Base-by-base conservation (phyloP, 108 stramenopile genomes). In the Nitzschia inconspicua region DNA sequence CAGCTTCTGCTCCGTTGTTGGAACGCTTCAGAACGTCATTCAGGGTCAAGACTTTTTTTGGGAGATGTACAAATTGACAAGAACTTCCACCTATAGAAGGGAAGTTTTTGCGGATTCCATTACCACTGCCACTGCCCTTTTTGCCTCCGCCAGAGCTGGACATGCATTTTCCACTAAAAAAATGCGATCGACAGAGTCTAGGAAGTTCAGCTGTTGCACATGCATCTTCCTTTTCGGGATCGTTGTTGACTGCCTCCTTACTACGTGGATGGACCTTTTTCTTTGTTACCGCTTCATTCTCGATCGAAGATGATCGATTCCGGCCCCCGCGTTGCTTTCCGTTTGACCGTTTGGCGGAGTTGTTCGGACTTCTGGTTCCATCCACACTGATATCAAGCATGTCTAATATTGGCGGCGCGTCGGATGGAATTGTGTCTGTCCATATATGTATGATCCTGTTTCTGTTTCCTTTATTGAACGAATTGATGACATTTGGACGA, bases 401-500 rank as follows among this genome's bases (percentile, higher is more conserved):
- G 31, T 22, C 26, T 26, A 30, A 26, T 9, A 25, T 23, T 6
- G 60, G 47, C 10, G 49, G 43, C 42, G 58, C 34, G 46, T 16
- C 47, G 47, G 29, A 31, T 16, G 74, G 74, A 28, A 28, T 24
- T 19, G 57, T 44, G 25, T 75, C 74, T 23, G 63, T 65, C 74
- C 74, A 75, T 25, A 73, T 0, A 53, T 73, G 72, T 44, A 73
- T 60, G 4, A 31, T 54, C 4, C 57, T 13, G 27, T 63, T 37
- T 4, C 18, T 11, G n/a, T 24, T 30, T 22, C 53, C 35, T 20
- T 5, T 29, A 28, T 4, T 13, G 25, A 6, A 20, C 32, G 25
- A 4, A 57, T 40, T 47, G 23, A 44, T 51, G 20, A 32, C 26
- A 56, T 29, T 27, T 16, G 23, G 47, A 29, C 47, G 52, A 44